Base-by-base conservation (phyloP, 306 rosid genomes). In the Pterocarpus macrocarpus region DNA sequence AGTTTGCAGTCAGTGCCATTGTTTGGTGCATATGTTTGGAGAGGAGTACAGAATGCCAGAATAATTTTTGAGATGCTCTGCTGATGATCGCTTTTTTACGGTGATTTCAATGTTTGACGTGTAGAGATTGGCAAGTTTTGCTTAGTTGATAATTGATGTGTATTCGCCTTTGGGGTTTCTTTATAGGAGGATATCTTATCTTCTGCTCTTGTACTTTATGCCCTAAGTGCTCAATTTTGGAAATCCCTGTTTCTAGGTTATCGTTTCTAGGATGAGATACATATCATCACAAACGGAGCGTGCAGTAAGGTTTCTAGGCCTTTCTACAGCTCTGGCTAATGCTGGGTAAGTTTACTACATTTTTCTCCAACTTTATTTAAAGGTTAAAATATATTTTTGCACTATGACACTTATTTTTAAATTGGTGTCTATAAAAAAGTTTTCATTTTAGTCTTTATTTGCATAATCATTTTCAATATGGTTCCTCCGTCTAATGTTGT, bases 261-360 rank as follows among this genome's bases (percentile, higher is more conserved):
- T 95, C 14, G 99, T 95, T 69, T 95, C 99, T 71, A 88, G 98
- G 88, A 95, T 95, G 99, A 91, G 99, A 85, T 93, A 93, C 84
- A 95, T 95, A 89, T 95, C 99, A 55, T 95, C 98, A 65, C 99
- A 95, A 83, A 95, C 99, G 16, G 98, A 93, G 84, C 94, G 97
- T 15, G 85, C 93, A 53, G 95, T 95, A 56, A 90, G 97, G 64
- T 95, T 95, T 82, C 77, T 95, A 63, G 98, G 99, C 61, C 98
- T 95, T 82, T 95, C 99, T 38, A 95, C 99, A 47, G 98, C 98
- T 76, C 88, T 95, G 72, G 98, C 99, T 33, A 95, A 95, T 86
- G 97, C 99, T 83, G 96, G 99, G 99, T 91, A 91, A 62, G 89
- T 61, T 73, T 68, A 4, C 77, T 64, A 7, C 73, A 47, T 69